These are phyloP conservation scores for Brachypodium distachyon DNA, from an alignment of 202 grass and related monocot genomes.

Conservation along the genomic window DNA sequence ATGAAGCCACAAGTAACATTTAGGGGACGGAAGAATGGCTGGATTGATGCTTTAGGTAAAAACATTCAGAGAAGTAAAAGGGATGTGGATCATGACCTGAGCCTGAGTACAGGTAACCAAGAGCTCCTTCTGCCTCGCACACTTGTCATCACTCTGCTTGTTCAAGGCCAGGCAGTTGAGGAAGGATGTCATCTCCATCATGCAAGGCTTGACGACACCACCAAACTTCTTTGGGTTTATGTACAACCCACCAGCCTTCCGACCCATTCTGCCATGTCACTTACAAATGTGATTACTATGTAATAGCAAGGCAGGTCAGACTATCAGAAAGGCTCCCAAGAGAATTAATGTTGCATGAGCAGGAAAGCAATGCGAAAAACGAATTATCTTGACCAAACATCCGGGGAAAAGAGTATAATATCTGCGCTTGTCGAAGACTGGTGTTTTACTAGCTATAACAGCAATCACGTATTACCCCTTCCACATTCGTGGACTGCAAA, in stretches of 20 bases:
- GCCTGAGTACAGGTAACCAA: constrained; percentile 33
- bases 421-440: background rate
- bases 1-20: background rate
- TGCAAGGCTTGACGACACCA: constrained; percentile 53
- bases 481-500: background rate
- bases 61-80: background rate
- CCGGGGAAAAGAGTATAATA: background rate
- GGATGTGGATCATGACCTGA: constrained; percentile 18
- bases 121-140: constrained; percentile 36
- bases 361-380: background rate
- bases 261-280: constrained; percentile 45
- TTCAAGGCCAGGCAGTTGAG: constrained; percentile 81
- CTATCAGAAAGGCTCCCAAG: background rate
- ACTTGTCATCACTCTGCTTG: constrained; percentile 81
- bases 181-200: constrained; percentile 79
- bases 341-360: background rate
- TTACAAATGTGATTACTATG: background rate
- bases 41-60: background rate
- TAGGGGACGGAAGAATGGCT: background rate
- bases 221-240: constrained; percentile 92
- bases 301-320: background rate
- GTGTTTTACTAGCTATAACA: background rate
- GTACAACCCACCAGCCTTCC: constrained; percentile 70
- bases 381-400: background rate
- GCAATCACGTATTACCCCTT: background rate